Conservation (phyloP, 2,329 filamentous ascomycete genomes). For the Fusarium buharicum region DNA sequence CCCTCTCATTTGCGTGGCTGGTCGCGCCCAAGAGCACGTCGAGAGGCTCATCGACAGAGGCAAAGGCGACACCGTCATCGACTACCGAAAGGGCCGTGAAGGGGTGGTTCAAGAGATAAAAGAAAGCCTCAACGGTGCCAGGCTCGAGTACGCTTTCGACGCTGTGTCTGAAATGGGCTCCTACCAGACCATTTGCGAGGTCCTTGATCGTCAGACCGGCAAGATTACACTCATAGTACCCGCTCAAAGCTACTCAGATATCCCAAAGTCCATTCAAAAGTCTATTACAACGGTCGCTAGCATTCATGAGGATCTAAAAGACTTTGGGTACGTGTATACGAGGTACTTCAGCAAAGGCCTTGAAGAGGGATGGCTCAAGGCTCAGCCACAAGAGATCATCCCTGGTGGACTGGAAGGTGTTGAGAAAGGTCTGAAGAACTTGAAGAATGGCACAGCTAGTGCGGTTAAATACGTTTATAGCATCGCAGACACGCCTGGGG, state of each 20-base stretch:
- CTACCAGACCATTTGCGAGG: constrained; percentile 29
- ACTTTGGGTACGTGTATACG: constrained; percentile 2
- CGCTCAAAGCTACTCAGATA: constrained; percentile 24
- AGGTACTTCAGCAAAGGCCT: constrained; percentile 14
- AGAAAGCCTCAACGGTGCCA: neutral
- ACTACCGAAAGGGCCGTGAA: constrained; percentile 12
- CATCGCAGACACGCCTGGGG: constrained; percentile 20
- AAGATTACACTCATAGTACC: constrained; percentile 30
- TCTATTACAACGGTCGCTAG: constrained; percentile 25
- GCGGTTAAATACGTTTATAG: constrained; percentile 27
- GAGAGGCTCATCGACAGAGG: constrained; percentile 14
- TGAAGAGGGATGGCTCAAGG: constrained; percentile 19
- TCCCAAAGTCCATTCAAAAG: constrained; percentile 25
- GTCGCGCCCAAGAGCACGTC: constrained; percentile 20
- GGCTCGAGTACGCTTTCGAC: constrained; percentile 19
- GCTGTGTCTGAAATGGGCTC: constrained; percentile 29
- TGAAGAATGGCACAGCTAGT: constrained; percentile 18
- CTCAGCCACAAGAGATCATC: constrained; percentile 24
- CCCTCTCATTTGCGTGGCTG: constrained; percentile 30
- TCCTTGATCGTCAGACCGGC: neutral
- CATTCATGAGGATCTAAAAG: constrained; percentile 19
- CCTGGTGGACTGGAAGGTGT: constrained; percentile 18
- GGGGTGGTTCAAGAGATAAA: constrained; percentile 4
- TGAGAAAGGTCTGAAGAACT: neutral
- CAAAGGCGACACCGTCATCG: constrained; percentile 28